phyloP scores from a whole-genome alignment of 306 rosid species.

The Rosa chinensis region DNA sequence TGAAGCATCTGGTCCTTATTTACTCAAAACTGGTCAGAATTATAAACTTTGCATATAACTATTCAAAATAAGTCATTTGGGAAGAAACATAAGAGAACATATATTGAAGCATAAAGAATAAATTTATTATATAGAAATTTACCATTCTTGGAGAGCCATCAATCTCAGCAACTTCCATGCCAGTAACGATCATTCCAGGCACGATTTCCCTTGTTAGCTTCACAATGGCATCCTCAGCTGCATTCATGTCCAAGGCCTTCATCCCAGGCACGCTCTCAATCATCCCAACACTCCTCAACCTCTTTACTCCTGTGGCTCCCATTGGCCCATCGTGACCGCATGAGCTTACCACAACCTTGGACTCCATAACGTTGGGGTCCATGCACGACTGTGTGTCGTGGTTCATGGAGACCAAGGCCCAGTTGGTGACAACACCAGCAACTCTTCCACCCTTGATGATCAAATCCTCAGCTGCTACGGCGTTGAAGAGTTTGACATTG shows the following conservation, averaged over 20 bases:
- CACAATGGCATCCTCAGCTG: conserved; percentile 90
- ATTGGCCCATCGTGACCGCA: conserved; percentile 96
- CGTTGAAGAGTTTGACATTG: conserved; percentile 88
- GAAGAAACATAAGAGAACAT: neutral
- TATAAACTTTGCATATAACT: too few relatives aligned
- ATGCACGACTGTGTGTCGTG: conserved; percentile 92
- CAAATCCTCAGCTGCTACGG: conserved; percentile 83
- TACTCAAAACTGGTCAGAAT: neutral
- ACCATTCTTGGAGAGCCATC: conserved; percentile 98
- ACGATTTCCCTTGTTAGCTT: conserved; percentile 72
- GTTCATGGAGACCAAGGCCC: conserved; percentile 93
- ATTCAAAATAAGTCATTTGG: neutral
- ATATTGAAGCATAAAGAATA: neutral
- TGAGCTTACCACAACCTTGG: conserved; percentile 90
- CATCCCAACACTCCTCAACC: conserved; percentile 76
- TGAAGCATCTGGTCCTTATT: neutral
- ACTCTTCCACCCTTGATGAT: conserved; percentile 79
- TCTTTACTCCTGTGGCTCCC: conserved; percentile 94
- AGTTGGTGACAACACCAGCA: conserved; percentile 80
- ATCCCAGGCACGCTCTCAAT: conserved; percentile 83
- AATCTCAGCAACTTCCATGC: conserved; percentile 97
- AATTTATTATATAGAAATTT: neutral
- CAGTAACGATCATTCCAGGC: conserved; percentile 94
- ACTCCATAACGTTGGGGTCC: conserved; percentile 98
- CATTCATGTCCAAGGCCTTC: conserved; percentile 93